Conservation (phyloP, 768 basidiomycete species). For the Psilocybe cyanescens region DNA sequence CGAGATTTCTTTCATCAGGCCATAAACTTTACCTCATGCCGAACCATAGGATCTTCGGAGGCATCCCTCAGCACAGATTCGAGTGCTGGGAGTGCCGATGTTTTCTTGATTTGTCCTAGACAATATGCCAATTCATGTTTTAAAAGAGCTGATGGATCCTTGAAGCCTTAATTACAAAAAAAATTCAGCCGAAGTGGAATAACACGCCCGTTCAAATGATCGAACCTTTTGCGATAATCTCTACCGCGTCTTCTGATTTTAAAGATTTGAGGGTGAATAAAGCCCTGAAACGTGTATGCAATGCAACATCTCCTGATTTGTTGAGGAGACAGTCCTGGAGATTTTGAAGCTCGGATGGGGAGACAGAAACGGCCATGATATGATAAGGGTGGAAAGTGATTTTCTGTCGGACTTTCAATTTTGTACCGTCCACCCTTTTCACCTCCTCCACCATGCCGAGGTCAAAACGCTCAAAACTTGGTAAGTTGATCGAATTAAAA, state of each 20-base stretch:
- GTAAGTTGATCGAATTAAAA: conserved; percentile 45
- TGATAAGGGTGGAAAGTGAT: conserved; percentile 31
- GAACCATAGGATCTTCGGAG: conserved; percentile 91
- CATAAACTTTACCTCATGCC: conserved; percentile 78
- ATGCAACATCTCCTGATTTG: conserved; percentile 64
- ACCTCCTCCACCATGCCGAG: conserved; percentile 67
- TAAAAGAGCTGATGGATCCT: conserved; percentile 85
- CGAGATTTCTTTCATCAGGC: conserved; percentile 5
- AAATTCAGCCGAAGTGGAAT: conserved; percentile 11
- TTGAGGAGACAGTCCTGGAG: conserved; percentile 86
- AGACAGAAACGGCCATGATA: conserved; percentile 39
- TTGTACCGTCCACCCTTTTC: conserved; percentile 23
- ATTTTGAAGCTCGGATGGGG: conserved; percentile 57
- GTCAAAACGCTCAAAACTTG: conserved; percentile 89
- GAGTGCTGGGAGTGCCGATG: conserved; percentile 76
- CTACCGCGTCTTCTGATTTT: conserved; percentile 76
- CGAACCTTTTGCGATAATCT: conserved; percentile 84
- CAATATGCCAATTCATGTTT: conserved; percentile 99
- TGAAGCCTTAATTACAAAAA: conserved; percentile 59
- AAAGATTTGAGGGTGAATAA: conserved; percentile 92
- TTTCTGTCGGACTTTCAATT: conserved; percentile 56
- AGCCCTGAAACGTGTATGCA: conserved; percentile 89
- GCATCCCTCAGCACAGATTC: conserved; percentile 73
- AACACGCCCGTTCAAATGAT: background rate
- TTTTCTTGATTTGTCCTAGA: conserved; percentile 86